Base-by-base conservation (phyloP, 345 rosid species). In the Syzygium aromaticum region DNA sequence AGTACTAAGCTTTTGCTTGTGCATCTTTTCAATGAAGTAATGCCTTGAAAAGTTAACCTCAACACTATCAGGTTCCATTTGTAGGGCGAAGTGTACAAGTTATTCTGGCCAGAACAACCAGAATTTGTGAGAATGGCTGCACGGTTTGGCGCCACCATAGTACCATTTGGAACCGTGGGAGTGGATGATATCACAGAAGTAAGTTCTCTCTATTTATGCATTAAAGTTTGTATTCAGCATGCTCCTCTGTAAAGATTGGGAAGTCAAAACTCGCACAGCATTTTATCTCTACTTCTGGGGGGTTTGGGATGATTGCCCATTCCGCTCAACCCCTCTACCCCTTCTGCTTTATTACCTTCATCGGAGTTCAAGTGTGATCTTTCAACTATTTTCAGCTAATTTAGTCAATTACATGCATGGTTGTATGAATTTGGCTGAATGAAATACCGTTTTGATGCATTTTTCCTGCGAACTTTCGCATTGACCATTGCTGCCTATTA, bases 41-140 rank as follows among this genome's bases (percentile, higher is more conserved):
- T 33, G 80, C 46, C 80, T 4, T 84, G 63, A 33, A 28, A 67
- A 33, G 17, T 19, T 84, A 21, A 3, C 67, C 22, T 84, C 63
- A 52, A 16, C 14, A 6, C 59, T 4, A 27, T 67, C 77, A 9
- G 3, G 57, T 30, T 11, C 38, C 30, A 46, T 28, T 21, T 64
- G 52, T 73, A 86, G 98, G 97, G 98, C 38, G 98, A 96, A 92
- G 94, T 92, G 85, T 94, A 96, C 87, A 94, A 94, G 91, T 87
- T 94, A 84, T 85, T 94, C 87, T 96, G 98, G 98, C 98, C 98
- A 21, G 93, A 96, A 59, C 94, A 90, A 33, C 89, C 92, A 23
- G 98, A 95, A 89, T 95, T 96, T 90, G 95, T 95, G 53, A 96
- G 97, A 89, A 94, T 92, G 90, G 98, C 98, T 56, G 94, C 98